Base-by-base conservation (phyloP, 1,284 basidiomycete species). In the Volvariella volvacea region DNA sequence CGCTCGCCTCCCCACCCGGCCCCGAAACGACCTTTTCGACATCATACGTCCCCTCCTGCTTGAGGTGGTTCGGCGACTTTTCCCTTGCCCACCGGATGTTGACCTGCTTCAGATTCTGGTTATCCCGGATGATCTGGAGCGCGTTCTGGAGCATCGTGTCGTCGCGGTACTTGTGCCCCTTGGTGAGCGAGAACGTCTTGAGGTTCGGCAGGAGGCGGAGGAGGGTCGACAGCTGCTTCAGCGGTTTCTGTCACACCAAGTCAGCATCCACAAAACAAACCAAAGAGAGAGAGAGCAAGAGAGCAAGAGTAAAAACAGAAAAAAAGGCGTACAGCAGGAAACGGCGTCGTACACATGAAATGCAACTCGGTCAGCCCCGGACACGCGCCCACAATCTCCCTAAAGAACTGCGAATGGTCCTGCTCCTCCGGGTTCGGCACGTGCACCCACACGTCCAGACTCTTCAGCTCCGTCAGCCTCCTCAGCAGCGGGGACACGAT, bases 321-420 rank as follows among this genome's bases (percentile, higher is more conserved):
- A 43, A 31, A 10, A 38, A 15, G 2, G 59, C 62, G 39, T 43
- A 69, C 68, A 42, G 53, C 55, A 4, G 62, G 61, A 48, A 71
- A 70, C 4, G 62, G 52, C 2, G 67, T 71, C 2, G 70, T 72
- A 48, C 68, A 71, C 69, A 71, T 71, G 42, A 70, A 69, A 52
- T 71, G 70, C 30, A 71, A 59, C 47, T 71, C 68, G 15, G 64
- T 67, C 25, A 71, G 53, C 22, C 57, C 60, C 1, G 62, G 61
- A 44, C 62, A 64, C 0, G 65, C 48, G 6, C 45, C 50, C 7
- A 69, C 49, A 20, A 70, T 54, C 9, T 54, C 54, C 14, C 49
- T 50, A 48, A 68, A 68, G 43, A 68, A 62, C 31, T 12, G 3
- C 9, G 19, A 6, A 28, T 28, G 25, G 12, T 28, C 25, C 25